A percentile compares a stretch with the other conserved stretches of the same genome.
phyloP scores from a whole-genome alignment of 2,329 filamentous ascomycete species.

The Myriosclerotinia curreyana region DNA sequence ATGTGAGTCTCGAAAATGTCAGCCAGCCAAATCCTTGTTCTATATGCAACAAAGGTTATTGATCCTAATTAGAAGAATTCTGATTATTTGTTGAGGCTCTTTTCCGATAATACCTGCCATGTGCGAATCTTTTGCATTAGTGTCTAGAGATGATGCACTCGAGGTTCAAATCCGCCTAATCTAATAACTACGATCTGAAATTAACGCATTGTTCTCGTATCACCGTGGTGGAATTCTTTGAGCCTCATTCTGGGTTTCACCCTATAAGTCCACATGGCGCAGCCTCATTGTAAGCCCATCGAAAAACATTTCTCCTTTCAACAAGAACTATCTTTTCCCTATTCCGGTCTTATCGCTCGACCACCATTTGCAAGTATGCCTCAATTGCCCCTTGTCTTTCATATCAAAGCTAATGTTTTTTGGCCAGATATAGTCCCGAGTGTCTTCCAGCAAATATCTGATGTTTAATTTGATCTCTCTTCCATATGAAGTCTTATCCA shows the following conservation, averaged over 20 bases:
- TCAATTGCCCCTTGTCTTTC: neutral
- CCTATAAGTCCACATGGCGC: slow-evolving; percentile 3
- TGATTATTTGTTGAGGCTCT: neutral
- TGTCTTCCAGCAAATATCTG: slow-evolving; percentile 16
- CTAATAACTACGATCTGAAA: neutral
- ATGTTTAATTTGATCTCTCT: slow-evolving; percentile 35
- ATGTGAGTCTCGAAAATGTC: neutral
- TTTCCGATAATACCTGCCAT: neutral
- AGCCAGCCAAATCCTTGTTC: neutral
- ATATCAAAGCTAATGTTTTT: neutral
- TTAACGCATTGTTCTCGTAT: neutral
- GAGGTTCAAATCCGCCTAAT: neutral
- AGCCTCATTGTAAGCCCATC: neutral
- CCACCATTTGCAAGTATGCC: neutral
- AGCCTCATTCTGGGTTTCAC: neutral
- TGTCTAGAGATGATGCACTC: neutral
- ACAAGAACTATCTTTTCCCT: neutral
- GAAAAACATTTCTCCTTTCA: neutral
- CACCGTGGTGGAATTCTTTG: neutral
- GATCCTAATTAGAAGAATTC: neutral
- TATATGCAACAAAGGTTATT: neutral
- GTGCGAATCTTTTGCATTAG: neutral
- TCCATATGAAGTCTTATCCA: slow-evolving; percentile 38
- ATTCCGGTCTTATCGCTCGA: neutral
- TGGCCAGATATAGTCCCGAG: neutral